Percentiles rank a stretch among this genome's conserved stretches.
phyloP scores from a whole-genome alignment of 225 moss, liverwort and hornwort species.

The Bryoerythrophyllum caledonicum region DNA sequence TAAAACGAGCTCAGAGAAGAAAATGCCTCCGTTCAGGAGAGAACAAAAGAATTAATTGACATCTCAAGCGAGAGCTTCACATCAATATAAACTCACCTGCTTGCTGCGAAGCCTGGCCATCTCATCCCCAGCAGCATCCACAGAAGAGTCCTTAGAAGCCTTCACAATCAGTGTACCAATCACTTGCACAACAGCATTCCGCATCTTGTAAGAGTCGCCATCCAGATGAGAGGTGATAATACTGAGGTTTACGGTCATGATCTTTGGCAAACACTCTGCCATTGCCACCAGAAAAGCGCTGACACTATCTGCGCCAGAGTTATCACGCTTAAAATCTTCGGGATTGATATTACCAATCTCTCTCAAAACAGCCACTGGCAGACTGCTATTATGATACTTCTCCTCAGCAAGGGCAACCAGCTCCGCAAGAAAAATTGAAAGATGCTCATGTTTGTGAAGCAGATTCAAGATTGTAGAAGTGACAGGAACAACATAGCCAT shows the following conservation, averaged over 20 bases:
- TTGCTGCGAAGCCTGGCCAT: slow-evolving; percentile 74
- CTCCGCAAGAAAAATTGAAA: slow-evolving; percentile 78
- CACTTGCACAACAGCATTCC: slow-evolving; percentile 83
- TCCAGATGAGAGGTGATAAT: slow-evolving; percentile 79
- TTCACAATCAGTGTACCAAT: slow-evolving; percentile 79
- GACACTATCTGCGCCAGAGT: slow-evolving; percentile 76
- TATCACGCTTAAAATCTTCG: slow-evolving; percentile 75
- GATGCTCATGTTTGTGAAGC: slow-evolving; percentile 84
- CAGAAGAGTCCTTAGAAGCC: slow-evolving; percentile 62
- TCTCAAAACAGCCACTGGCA: slow-evolving; percentile 78
- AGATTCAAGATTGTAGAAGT: slow-evolving; percentile 79
- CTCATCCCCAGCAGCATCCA: slow-evolving; percentile 62
- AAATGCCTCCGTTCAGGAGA: not conserved
- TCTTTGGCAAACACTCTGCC: slow-evolving; percentile 76
- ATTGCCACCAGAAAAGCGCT: slow-evolving; percentile 82
- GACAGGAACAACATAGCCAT: slow-evolving; percentile 69
- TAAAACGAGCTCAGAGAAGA: slow-evolving; percentile 9
- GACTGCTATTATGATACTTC: slow-evolving; percentile 65
- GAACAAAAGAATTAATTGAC: slow-evolving; percentile 8
- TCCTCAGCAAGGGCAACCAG: slow-evolving; percentile 77
- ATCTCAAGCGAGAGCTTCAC: slow-evolving; percentile 9
- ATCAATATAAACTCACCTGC: slow-evolving; percentile 48
- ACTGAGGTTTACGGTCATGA: slow-evolving; percentile 80
- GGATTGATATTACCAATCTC: slow-evolving; percentile 82
- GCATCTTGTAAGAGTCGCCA: slow-evolving; percentile 90